phyloP scores from a whole-genome alignment of 306 rosid species.

The Amphicarpaea edgeworthii region DNA sequence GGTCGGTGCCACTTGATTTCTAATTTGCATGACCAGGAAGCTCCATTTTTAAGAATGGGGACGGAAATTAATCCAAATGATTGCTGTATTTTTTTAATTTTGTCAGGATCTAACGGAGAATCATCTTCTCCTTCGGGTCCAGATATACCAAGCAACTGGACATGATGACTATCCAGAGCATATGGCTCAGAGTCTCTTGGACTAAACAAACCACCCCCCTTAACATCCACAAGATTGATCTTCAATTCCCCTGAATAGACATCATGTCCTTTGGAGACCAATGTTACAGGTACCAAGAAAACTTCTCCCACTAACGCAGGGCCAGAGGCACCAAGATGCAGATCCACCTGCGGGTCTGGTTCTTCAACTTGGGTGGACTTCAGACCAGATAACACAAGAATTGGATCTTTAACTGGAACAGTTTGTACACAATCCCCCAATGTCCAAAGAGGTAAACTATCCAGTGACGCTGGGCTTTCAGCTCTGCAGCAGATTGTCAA shows the following conservation, averaged over 20 bases:
- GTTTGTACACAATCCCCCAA: conserved; percentile 68
- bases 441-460: conserved; percentile 86
- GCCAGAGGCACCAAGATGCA: conserved; percentile 73
- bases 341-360: conserved; percentile 85
- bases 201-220: conserved; percentile 92
- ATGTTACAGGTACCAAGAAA: conserved; percentile 81
- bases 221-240: conserved; percentile 95
- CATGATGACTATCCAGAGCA: conserved; percentile 75
- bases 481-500: conserved; percentile 92
- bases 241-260: conserved; percentile 88
- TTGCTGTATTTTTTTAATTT: conserved; percentile 77
- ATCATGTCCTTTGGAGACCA: conserved; percentile 79
- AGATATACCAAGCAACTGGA: conserved; percentile 88
- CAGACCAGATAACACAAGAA: conserved; percentile 84
- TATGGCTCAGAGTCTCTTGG: conserved; percentile 78
- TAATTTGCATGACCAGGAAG: conserved; percentile 89
- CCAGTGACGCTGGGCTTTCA: conserved; percentile 95
- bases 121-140: conserved; percentile 76
- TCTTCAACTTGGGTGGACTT: conserved; percentile 91
- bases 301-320: conserved; percentile 92
- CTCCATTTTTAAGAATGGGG: conserved; percentile 78
- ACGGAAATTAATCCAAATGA: conserved; percentile 92
- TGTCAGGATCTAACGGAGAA: conserved; percentile 61
- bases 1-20: conserved; percentile 97
- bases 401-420: conserved; percentile 85